Conservation (phyloP, 163 green algal genomes). For the Botryococcus braunii region DNA sequence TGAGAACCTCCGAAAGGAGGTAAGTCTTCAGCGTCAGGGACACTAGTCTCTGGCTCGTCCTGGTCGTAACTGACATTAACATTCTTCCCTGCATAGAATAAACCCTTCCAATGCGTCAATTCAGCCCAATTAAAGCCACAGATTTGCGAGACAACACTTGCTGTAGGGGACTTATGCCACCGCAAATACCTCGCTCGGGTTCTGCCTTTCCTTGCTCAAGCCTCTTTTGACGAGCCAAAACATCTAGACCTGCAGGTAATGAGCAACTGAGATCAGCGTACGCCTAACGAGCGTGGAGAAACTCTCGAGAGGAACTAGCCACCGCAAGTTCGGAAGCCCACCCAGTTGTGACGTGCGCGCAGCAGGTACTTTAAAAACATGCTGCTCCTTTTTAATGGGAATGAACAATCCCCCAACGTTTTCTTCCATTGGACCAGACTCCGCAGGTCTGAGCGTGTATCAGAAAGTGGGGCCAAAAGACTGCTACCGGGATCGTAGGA, state of each 20-base stretch:
- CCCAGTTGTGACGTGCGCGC: slow-evolving; percentile 55
- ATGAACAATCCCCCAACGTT: slow-evolving; percentile 10
- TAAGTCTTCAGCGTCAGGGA: neutral
- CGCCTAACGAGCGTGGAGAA: neutral
- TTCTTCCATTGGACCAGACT: neutral
- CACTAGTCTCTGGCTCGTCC: neutral
- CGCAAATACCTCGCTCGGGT: neutral
- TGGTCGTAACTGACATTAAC: neutral
- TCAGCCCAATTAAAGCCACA: neutral
- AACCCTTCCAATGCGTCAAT: neutral
- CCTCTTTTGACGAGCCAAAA: slow-evolving; percentile 62
- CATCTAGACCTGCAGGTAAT: slow-evolving; percentile 60
- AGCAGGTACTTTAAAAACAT: slow-evolving; percentile 58
- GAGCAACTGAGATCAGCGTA: neutral
- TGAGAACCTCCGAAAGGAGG: neutral
- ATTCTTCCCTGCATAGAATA: neutral
- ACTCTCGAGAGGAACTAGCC: neutral
- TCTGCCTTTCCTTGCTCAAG: slow-evolving; percentile 39
- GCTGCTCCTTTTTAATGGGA: slow-evolving; percentile 18
- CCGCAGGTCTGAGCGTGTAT: neutral
- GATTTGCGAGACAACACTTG: neutral
- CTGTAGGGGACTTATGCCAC: neutral
- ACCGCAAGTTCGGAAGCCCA: slow-evolving; percentile 16
- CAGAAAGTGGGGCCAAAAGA: neutral
- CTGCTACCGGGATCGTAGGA: neutral